phyloP scores from a whole-genome alignment of 768 basidiomycete species.

The Hysterangium stoloniferum region DNA sequence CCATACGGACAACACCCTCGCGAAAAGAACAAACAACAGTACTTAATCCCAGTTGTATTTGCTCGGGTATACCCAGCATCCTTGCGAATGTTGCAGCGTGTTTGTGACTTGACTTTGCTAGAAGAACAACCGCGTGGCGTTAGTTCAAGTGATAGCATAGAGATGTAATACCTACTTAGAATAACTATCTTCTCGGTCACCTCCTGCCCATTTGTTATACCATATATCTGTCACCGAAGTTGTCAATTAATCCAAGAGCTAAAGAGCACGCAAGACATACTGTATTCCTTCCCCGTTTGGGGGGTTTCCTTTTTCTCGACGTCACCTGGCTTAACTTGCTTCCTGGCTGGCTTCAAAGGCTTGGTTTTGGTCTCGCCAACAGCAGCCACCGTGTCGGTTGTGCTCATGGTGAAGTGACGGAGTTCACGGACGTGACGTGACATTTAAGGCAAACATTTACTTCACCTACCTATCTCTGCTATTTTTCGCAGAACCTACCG shows the following conservation, averaged over 20 bases:
- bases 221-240: slow-evolving; percentile 63
- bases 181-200: slow-evolving; percentile 93
- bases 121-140: slow-evolving; percentile 1
- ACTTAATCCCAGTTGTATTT: slow-evolving; percentile 87
- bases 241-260: not conserved
- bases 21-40: slow-evolving; percentile 91
- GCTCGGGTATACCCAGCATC: slow-evolving; percentile 94
- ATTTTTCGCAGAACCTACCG: not conserved
- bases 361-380: slow-evolving; percentile 27
- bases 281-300: slow-evolving; percentile 95
- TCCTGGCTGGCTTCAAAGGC: slow-evolving; percentile 85
- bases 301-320: slow-evolving; percentile 83
- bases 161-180: slow-evolving; percentile 63
- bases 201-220: slow-evolving; percentile 99
- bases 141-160: no score
- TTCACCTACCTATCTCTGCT: not conserved
- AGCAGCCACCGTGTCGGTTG: slow-evolving; percentile 1
- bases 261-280: slow-evolving; percentile 38
- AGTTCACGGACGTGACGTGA: slow-evolving; percentile 4
- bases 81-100: slow-evolving; percentile 78
- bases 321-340: slow-evolving; percentile 86
- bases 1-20: slow-evolving; percentile 98
- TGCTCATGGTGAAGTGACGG: slow-evolving; percentile 6
- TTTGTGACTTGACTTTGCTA: slow-evolving; percentile 92
- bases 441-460: not conserved